Conservation (phyloP, 2,329 filamentous ascomycete genomes). For the Fusarium bactridioides region DNA sequence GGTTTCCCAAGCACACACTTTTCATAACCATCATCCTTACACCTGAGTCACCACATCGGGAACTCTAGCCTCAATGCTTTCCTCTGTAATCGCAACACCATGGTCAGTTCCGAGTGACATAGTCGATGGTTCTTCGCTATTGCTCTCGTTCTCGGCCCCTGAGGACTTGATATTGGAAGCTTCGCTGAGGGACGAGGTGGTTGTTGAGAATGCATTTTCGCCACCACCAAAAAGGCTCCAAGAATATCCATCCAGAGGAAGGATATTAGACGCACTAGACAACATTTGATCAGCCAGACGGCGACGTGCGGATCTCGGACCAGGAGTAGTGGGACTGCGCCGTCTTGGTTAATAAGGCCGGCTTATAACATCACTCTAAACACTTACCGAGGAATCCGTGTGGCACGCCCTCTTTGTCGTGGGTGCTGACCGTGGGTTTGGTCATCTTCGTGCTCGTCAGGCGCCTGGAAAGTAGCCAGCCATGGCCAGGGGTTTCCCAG, state of each 20-base stretch:
- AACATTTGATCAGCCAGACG: conserved; percentile 2
- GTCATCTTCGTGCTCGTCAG: neutral
- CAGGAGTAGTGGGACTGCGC: conserved; percentile 8
- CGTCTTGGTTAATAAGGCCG: neutral
- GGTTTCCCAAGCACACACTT: neutral
- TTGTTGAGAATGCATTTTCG: neutral
- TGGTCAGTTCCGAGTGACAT: conserved; percentile 55
- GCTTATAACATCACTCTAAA: neutral
- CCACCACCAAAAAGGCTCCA: neutral
- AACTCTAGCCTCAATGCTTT: conserved; percentile 58
- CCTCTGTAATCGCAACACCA: conserved; percentile 65
- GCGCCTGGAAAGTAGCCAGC: neutral
- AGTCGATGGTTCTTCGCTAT: conserved; percentile 13
- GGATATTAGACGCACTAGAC: neutral
- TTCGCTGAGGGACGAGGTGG: neutral
- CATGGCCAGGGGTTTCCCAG: conserved; percentile 16
- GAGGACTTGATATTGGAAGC: neutral
- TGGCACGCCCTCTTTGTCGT: conserved; percentile 5
- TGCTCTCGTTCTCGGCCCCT: neutral
- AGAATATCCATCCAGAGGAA: neutral
- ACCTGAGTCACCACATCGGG: conserved; percentile 53
- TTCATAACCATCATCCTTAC: conserved; percentile 10
- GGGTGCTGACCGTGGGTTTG: neutral
- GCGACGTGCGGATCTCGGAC: conserved; percentile 2
- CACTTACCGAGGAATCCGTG: conserved; percentile 17